These are phyloP conservation scores for Tulasnella calospora DNA, from an alignment of 768 basidiomycete species.

Conservation along the genomic window DNA sequence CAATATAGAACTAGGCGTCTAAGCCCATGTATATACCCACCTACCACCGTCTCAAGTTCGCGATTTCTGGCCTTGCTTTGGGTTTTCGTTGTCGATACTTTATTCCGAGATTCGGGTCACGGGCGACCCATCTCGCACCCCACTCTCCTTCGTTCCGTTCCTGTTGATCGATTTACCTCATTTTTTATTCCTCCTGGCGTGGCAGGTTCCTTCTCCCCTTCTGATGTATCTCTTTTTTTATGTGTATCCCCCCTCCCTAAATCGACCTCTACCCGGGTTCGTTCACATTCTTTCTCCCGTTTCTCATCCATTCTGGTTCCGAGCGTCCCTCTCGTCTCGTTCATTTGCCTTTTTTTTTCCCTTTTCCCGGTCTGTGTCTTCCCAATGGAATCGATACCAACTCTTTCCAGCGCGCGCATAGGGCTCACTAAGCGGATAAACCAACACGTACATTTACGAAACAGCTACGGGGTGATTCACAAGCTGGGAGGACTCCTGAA, in stretches of 20 bases:
- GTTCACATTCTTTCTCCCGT: background rate
- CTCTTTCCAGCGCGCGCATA: background rate
- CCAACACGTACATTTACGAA: background rate
- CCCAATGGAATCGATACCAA: background rate
- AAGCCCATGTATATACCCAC: background rate
- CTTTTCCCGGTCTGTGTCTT: background rate
- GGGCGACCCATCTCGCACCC: background rate
- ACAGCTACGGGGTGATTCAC: background rate
- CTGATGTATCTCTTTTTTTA: background rate
- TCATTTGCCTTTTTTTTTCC: background rate
- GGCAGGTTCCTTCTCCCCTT: background rate
- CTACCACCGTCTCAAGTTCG: background rate
- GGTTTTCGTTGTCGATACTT: background rate
- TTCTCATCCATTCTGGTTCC: background rate
- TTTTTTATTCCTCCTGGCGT: conserved; percentile 4
- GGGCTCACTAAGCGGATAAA: background rate
- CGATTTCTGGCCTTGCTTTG: background rate
- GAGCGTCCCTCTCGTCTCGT: background rate
- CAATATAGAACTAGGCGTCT: background rate
- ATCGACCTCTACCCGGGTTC: background rate
- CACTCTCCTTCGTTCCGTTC: background rate
- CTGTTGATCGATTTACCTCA: background rate
- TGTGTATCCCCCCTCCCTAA: background rate
- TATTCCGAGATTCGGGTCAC: background rate
- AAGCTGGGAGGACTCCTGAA: background rate